Conservation (phyloP, 2,329 filamentous ascomycete species). For the Penicillium frequentans region DNA sequence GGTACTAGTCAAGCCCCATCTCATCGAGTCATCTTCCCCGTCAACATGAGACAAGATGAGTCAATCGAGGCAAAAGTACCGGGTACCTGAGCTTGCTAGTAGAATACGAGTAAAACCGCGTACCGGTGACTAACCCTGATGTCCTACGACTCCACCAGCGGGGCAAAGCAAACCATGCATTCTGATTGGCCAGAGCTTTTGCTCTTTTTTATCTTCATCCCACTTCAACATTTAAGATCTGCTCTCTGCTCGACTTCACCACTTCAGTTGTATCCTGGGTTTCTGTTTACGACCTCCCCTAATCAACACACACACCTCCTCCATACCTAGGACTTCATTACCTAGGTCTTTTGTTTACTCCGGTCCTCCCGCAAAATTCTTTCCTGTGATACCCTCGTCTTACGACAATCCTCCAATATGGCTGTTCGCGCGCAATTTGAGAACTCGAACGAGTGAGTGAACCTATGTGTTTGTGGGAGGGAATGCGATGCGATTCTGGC, state of each 20-base stretch:
- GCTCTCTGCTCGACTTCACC: slow-evolving; percentile 9
- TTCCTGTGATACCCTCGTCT: slow-evolving; percentile 6
- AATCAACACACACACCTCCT: background rate
- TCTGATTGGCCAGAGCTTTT: slow-evolving; percentile 26
- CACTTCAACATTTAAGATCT: slow-evolving; percentile 15
- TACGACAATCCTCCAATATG: slow-evolving; percentile 33
- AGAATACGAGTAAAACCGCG: background rate
- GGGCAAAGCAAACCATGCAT: slow-evolving; percentile 2
- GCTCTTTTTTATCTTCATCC: slow-evolving; percentile 21
- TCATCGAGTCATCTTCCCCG: slow-evolving; percentile 9
- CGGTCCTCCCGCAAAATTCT: background rate
- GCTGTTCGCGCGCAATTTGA: slow-evolving; percentile 52
- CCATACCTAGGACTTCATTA: background rate
- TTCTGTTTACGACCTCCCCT: background rate
- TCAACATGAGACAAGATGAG: slow-evolving; percentile 28
- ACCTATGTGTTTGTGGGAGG: background rate
- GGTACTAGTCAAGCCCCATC: background rate
- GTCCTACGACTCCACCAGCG: slow-evolving; percentile 17
- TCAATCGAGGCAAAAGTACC: slow-evolving; percentile 12
- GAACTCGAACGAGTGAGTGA: slow-evolving; percentile 50
- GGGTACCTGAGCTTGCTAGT: background rate
- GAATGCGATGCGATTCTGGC: background rate
- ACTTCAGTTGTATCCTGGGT: background rate
- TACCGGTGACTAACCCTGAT: slow-evolving; percentile 11
- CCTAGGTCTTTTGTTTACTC: background rate